Base-by-base conservation (phyloP, 306 rosid species). In the Sicyos edulis region DNA sequence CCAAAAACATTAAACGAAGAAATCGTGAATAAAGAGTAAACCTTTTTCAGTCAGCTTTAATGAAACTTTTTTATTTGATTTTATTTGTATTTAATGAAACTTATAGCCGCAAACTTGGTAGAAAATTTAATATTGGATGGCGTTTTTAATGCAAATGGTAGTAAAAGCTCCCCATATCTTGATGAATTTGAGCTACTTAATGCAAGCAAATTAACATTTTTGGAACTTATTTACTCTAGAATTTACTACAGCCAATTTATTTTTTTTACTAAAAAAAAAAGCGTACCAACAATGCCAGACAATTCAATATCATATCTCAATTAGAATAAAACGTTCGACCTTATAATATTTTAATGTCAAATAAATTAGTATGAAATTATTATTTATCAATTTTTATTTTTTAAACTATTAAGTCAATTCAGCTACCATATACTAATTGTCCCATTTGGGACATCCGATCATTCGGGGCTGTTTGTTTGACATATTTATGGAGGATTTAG, bases 121-220 rank as follows among this genome's bases (percentile, higher is more conserved):
- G 7, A 32, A 34, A 60, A 61, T 2, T 32, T 7, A 61, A 61
- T 15, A 19, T 61, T 34, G 44, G 47, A n/a, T 61, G 68, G 68
- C 68, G 47, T 61, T 61, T 61, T 61, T 3, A 61, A 61, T 61
- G 47, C 47, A 32, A 29, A 61, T 61, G 21, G 21, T 44, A 61
- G 67, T 61, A 61, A 61, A 32, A 61, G 42, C 20, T 15, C 47
- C 47, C 47, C 67, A 32, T 61, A 5, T 22, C 67, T 61, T 32
- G 0, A 61, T 29, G 66, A 60, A 60, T 29, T 58, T 24, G 7
- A 6, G 42, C 34, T 61, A 61, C 15, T 61, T 14, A 61, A 64
- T 64, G 29, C 6, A 34, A 34, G 40, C 16, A 60, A 11, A 24
- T 14, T 8, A 26, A 29, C 1, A 24, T 26, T 29, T 60, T 45